Base-by-base conservation (phyloP, 2,329 filamentous ascomycete genomes). In the Lasiodiplodia gonubiensis region DNA sequence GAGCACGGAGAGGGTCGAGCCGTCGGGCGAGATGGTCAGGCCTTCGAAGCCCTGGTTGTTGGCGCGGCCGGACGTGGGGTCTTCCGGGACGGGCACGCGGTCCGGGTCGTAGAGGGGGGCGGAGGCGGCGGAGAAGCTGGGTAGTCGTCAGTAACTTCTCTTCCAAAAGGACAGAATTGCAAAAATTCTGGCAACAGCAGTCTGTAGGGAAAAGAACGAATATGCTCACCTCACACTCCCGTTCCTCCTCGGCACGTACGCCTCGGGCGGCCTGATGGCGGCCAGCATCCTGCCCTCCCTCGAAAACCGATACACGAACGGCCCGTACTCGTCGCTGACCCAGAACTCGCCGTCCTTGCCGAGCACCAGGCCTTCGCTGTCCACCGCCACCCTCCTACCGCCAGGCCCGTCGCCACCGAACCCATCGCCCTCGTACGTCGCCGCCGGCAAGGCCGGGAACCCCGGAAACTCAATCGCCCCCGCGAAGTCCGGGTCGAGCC, bases 21-120 rank as follows among this genome's bases (percentile, higher is more conserved):
- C 88, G 70, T 90, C 86, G 0, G 84, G 81, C 3, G 85, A 87
- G n/a, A 86, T 77, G 0, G 88, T 89, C 59, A 93, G 77, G 0
- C 88, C 90, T 77, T 93, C 90, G 59, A 92, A 86, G n/a, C 90
- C 90, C 74, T 92, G 89, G 76, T 93, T 93, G 76, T 93, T 92
- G 66, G 84, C 81, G 23, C 90, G 85, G 14, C 90, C 90, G 0
- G 84, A 84, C 1, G 83, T 81, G 0, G 89, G 87, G 70, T 90
- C 82, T 16, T 79, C 81, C 0, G 90, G 90, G 2, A 76, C 77
- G 2, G 86, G 82, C 11, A 78, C 74, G 18, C 82, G 74, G 16
- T 82, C 75, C 0, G 81, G 80, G 64, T 87, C 76, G 73, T 90
- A 91, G 59, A 86, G 80, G 3, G 89, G 88, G 0, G 90, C 86